Evolutionary conservation across 345 rosid species (phyloP).

Genomic region (Erysimum cheiranthoides): DNA sequence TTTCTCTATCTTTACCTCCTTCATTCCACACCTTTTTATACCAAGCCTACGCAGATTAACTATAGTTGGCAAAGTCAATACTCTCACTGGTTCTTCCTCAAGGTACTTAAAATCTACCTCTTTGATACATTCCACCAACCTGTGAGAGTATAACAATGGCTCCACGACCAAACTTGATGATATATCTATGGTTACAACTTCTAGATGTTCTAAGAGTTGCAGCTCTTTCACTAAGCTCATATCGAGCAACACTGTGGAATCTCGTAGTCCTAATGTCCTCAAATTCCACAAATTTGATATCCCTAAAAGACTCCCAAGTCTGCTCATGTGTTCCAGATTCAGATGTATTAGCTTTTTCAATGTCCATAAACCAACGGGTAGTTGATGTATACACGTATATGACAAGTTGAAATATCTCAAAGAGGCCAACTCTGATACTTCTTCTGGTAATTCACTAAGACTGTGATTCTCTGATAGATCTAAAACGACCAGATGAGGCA

Average conservation of each 20-base stretch:
- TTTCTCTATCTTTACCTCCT: slow-evolving; percentile 11
- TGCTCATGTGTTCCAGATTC: background rate
- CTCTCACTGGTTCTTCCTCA: background rate
- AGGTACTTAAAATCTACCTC: too few species aligned
- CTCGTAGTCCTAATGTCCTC: background rate
- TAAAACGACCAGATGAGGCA: slow-evolving; percentile 35
- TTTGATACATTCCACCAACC: too few species aligned
- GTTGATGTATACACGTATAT: background rate
- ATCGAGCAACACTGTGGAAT: background rate
- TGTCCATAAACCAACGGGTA: slow-evolving; percentile 4
- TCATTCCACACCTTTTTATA: background rate
- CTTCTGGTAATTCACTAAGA: slow-evolving; percentile 35
- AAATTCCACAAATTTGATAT: slow-evolving; percentile 12
- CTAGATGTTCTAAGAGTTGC: background rate
- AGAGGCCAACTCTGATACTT: slow-evolving; percentile 14
- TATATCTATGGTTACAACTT: background rate
- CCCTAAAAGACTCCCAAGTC: background rate
- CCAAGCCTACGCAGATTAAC: background rate
- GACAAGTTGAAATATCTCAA: slow-evolving; percentile 29
- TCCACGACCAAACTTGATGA: background rate
- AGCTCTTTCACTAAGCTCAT: background rate
- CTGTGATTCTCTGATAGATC: slow-evolving; percentile 37
- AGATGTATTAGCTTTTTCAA: slow-evolving; percentile 11
- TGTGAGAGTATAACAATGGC: background rate
- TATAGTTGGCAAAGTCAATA: background rate